These are phyloP conservation scores for Leccinum longicurvipes DNA, from an alignment of 768 basidiomycete genomes.

Conservation along the genomic window DNA sequence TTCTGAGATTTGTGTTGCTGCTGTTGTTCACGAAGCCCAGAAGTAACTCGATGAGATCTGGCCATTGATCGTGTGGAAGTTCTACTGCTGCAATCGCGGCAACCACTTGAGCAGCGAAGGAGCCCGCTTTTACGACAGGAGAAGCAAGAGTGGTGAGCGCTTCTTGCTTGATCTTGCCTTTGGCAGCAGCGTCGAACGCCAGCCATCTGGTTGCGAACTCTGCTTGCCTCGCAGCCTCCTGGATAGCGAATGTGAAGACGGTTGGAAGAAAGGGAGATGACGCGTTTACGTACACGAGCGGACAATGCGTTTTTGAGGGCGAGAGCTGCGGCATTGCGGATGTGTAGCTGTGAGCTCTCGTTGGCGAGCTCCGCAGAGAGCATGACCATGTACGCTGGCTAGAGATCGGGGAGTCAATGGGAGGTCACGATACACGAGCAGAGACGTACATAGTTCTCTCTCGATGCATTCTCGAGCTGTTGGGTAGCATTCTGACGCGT, in stretches of 20 bases:
- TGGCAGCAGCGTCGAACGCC: constrained; percentile 61
- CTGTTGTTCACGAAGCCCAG: constrained; percentile 82
- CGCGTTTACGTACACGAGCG: constrained; percentile 68
- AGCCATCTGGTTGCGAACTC: constrained; percentile 83
- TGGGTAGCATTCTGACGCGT: constrained; percentile 91
- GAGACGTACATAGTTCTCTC: constrained; percentile 82
- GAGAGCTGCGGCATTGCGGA: constrained; percentile 93
- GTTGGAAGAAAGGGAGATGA: constrained; percentile 12
- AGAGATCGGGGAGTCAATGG: constrained; percentile 26
- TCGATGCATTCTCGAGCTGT: constrained; percentile 81
- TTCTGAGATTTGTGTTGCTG: constrained; percentile 67
- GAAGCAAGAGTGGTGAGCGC: constrained; percentile 82
- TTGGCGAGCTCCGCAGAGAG: constrained; percentile 82
- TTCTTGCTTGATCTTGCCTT: constrained; percentile 83
- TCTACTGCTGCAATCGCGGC: constrained; percentile 94
- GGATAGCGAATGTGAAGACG: constrained; percentile 21
- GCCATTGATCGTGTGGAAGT: constrained; percentile 85
- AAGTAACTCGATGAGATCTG: constrained; percentile 82
- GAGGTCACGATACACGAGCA: not conserved
- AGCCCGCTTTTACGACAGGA: constrained; percentile 64
- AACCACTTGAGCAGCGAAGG: constrained; percentile 90
- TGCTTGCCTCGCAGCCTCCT: constrained; percentile 75
- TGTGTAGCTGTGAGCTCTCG: constrained; percentile 63
- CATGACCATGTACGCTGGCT: constrained; percentile 93
- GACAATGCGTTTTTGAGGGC: constrained; percentile 94